Base-by-base conservation (phyloP, 345 rosid species). In the Aethionema arabicum region DNA sequence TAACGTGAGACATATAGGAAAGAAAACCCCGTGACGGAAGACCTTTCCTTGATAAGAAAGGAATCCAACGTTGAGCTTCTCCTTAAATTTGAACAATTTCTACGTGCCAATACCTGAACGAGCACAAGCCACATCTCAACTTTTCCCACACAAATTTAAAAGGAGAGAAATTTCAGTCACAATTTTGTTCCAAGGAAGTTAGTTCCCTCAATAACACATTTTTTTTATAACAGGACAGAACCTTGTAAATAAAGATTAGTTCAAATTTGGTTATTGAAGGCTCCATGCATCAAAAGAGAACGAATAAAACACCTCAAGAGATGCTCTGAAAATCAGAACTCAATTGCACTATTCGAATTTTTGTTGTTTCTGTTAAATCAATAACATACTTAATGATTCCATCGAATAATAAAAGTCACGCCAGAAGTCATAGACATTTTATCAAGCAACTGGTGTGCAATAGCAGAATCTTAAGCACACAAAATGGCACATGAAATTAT, bases 41-140 rank as follows among this genome's bases (percentile, higher is more conserved):
- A 77, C 52, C 71, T 69, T 65, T 77, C 70, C 52, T 80, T 75
- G 32, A 58, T 70, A 65, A 67, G 63, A 59, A 80, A 74, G 32
- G 74, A 60, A 72, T 68, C 54, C 43, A 56, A 56, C 35, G 85
- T 60, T 37, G 79, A 37, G 2, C 67, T 81, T 61, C 65, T 81
- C 76, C 83, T 74, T 42, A 81, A 54, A 12, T 80, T 70, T 39
- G 84, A 68, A 74, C 73, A 76, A 66, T 59, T 74, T 69, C 78
- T 80, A 43, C 43, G 80, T n/a, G 83, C 77, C 39, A 86, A 64
- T 36, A 78, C 84, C 96, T 88, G 82, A 39, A 45, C 37, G 11
- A 11, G 15, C 49, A 67, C 44, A 63, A 7, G 45, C 21, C 52
- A 52, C 38, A 59, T 52, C 62, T 21, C 27, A 21, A 38, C 16